Base-by-base conservation (phyloP, 495 filamentous ascomycete genomes). In the Tuber magnatum region DNA sequence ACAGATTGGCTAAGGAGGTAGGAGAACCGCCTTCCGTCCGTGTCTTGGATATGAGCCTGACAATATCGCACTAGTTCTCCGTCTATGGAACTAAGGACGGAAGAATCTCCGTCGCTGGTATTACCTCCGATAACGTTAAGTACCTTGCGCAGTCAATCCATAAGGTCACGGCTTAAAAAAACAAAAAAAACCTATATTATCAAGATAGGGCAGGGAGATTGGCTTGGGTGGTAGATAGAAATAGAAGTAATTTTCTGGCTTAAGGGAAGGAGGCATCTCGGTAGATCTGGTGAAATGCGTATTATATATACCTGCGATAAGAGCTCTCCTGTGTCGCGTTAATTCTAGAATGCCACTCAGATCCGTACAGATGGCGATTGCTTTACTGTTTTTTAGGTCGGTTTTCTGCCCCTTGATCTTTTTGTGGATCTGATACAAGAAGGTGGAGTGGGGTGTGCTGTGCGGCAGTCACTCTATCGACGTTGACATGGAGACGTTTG, bases 81-180 rank as follows among this genome's bases (percentile, higher is more conserved):
- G 95, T 99, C 77, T 99, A 99, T 83, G 94, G 93, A 71, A 98
- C 95, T 85, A 94, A 91, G 87, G 94, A 99, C 85, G 95, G 95
- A 80, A 90, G 95, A 85, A 99, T 99, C 83, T 97, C 94, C 65
- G 94, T 99, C 28, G 95, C 95, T 56, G 95, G 95, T 80, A 97
- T 99, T 86, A 99, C 95, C 73, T 88, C 87, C 72, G 93, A 87
- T 81, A 99, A 99, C 84, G 95, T 97, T 77, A 90, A 92, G 86
- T 90, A 94, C 35, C 91, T 99, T 72, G 95, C 95, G 73, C 91
- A 97, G 87, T 88, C 92, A 81, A 99, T 99, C 86, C 94, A 92
- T 88, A 94, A 97, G 86, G 90, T 99, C 77, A 97, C 88, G 38
- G 87, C 89, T 80, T 92, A 87, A 86, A 85, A 56, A 46, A 46